These are phyloP conservation scores for Pythium vanterpoolii DNA, from an alignment of 352 stramenopile genomes.

Conservation along the genomic window DNA sequence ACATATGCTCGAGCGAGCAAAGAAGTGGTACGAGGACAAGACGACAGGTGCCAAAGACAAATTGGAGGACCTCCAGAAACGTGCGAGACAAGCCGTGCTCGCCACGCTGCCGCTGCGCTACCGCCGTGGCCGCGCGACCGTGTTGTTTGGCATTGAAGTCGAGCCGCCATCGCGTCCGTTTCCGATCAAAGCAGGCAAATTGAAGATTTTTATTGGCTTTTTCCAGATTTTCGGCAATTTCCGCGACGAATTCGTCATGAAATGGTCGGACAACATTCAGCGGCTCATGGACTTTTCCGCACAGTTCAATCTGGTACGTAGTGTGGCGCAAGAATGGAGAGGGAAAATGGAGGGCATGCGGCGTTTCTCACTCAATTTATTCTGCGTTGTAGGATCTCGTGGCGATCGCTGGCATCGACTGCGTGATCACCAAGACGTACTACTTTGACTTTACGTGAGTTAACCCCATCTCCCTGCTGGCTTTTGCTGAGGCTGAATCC, in stretches of 20 bases:
- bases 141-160: slow-evolving; percentile 60
- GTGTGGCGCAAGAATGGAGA: not conserved
- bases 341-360: not conserved
- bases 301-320: slow-evolving; percentile 69
- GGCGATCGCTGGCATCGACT: slow-evolving; percentile 67
- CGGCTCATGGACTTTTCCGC: slow-evolving; percentile 57
- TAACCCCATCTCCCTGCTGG: not conserved
- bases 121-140: slow-evolving; percentile 1
- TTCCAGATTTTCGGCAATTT: slow-evolving; percentile 85
- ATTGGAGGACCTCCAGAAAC: slow-evolving; percentile 31
- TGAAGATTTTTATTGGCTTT: slow-evolving; percentile 81
- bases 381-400: slow-evolving; percentile 59
- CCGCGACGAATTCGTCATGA: slow-evolving; percentile 58
- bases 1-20: slow-evolving; percentile 25
- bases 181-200: slow-evolving; percentile 59
- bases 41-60: slow-evolving; percentile 20
- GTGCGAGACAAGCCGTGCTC: slow-evolving; percentile 12
- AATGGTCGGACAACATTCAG: slow-evolving; percentile 57
- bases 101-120: slow-evolving; percentile 20
- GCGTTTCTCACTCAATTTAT: not conserved
- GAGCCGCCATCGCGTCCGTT: slow-evolving; percentile 38
- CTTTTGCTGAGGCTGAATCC: not conserved
- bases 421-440: slow-evolving; percentile 64
- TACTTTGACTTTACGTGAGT: slow-evolving; percentile 74
- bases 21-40: slow-evolving; percentile 25